Percentiles rank a stretch among this genome's conserved stretches.
These are phyloP conservation scores for Biscogniauxia marginata DNA, from an alignment of 2,329 filamentous ascomycete species.

Conservation along the genomic window DNA sequence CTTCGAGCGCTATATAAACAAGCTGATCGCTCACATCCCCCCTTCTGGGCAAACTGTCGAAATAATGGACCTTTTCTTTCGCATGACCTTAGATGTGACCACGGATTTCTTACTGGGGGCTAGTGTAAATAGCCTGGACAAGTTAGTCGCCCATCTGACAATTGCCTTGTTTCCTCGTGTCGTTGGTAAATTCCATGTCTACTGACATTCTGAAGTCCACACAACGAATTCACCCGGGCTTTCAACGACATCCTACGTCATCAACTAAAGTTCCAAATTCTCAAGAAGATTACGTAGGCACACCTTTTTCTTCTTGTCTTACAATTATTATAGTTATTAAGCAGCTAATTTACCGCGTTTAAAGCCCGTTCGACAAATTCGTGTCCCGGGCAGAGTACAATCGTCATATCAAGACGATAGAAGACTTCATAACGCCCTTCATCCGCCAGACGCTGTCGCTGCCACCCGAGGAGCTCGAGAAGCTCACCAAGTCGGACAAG, in stretches of 20 bases:
- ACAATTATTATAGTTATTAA: too few species aligned
- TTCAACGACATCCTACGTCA: slow-evolving; percentile 67
- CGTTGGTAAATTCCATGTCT: not conserved
- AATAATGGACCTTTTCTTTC: slow-evolving; percentile 62
- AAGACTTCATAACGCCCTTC: slow-evolving; percentile 67
- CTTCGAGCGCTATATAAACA: slow-evolving; percentile 58
- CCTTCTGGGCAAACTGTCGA: slow-evolving; percentile 53
- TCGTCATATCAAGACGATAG: slow-evolving; percentile 58
- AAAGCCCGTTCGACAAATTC: slow-evolving; percentile 56
- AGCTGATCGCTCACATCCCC: slow-evolving; percentile 57
- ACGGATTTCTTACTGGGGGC: slow-evolving; percentile 67
- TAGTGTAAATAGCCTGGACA: slow-evolving; percentile 47
- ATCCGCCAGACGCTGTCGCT: slow-evolving; percentile 65
- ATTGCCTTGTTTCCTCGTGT: not conserved
- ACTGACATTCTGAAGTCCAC: slow-evolving; percentile 39
- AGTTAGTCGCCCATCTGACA: slow-evolving; percentile 29
- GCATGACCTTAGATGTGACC: slow-evolving; percentile 63
- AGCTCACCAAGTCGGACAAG: slow-evolving; percentile 63
- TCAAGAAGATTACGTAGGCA: slow-evolving; percentile 29
- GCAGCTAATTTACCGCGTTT: not conserved
- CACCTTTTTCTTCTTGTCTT: not conserved
- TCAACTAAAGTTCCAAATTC: slow-evolving; percentile 58
- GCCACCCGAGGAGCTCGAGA: slow-evolving; percentile 61
- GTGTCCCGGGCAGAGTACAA: slow-evolving; percentile 59
- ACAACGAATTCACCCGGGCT: slow-evolving; percentile 61